These are phyloP conservation scores for Wakefieldia striispora DNA, from an alignment of 768 basidiomycete genomes.

Conservation along the genomic window DNA sequence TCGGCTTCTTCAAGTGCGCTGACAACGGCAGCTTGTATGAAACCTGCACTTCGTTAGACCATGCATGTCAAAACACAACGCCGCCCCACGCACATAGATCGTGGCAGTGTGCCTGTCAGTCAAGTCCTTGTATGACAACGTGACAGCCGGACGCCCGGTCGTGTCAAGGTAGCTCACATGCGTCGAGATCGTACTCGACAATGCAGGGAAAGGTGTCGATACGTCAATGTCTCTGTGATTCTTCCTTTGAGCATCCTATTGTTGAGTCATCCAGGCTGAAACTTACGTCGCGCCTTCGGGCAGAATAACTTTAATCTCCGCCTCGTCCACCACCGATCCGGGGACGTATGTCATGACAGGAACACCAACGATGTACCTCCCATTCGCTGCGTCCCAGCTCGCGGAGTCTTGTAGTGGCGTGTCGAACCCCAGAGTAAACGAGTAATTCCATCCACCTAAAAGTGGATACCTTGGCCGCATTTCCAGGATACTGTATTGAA, in stretches of 20 bases:
- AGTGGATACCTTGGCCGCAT: conserved; percentile 88
- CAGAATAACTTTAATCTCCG: conserved; percentile 74
- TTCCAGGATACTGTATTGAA: conserved; percentile 70
- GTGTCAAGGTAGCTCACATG: conserved; percentile 92
- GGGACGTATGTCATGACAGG: conserved; percentile 84
- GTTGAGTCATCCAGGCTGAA: conserved; percentile 10
- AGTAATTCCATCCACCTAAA: conserved; percentile 97
- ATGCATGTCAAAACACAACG: not conserved
- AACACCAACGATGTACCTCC: conserved; percentile 71
- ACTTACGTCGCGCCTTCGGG: conserved; percentile 92
- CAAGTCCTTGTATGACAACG: conserved; percentile 67
- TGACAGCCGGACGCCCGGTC: conserved; percentile 77
- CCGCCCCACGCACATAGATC: conserved; percentile 70
- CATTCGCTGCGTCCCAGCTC: conserved; percentile 58
- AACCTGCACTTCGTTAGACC: conserved; percentile 51
- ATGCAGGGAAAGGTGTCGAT: conserved; percentile 72
- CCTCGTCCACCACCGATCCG: conserved; percentile 78
- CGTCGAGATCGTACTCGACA: conserved; percentile 56
- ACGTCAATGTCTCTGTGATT: conserved; percentile 70
- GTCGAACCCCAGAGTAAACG: conserved; percentile 92
- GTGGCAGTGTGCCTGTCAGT: conserved; percentile 76
- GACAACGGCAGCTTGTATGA: conserved; percentile 79
- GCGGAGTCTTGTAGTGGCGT: conserved; percentile 75
- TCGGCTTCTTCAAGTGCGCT: conserved; percentile 85
- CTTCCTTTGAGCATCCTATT: conserved; percentile 6